Evolutionary conservation across 75 land plant genomes (phyloP).

Genomic region (Cupressus sempervirens): DNA sequence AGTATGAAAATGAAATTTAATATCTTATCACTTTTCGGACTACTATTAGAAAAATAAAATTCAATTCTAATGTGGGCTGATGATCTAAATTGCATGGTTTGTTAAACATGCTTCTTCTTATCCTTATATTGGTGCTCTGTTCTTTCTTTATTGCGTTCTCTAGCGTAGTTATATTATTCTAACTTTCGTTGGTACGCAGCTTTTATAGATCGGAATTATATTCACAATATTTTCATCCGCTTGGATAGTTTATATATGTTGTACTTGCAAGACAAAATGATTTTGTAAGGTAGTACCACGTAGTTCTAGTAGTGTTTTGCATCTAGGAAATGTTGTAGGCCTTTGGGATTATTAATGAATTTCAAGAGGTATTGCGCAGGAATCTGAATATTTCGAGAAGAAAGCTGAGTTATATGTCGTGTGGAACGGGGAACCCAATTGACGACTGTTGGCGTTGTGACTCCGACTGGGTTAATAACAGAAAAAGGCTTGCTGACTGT

Average conservation of each 20-base stretch:
- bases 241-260: no score
- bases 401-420: not conserved
- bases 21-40: not conserved
- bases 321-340: not conserved
- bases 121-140: no score
- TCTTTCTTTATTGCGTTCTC: no score
- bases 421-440: conserved; percentile 33
- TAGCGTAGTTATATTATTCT: no score
- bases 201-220: no score
- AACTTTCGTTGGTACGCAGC: no score
- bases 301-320: not conserved
- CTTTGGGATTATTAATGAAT: not conserved
- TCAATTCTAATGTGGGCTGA: no score
- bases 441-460: conserved; percentile 75
- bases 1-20: not conserved
- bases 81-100: no score
- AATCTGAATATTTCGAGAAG: conserved; percentile 4
- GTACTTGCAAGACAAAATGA: not conserved
- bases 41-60: no score
- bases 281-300: not conserved
- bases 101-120: no score
- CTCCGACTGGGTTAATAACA: conserved; percentile 43
- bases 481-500: conserved; percentile 61
- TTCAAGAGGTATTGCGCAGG: not conserved
- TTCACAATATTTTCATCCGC: no score